A percentile compares a stretch with the other conserved stretches of the same genome.
Evolutionary conservation across 1,139 yeast species (phyloP).

Genomic region (Magnusiomyces tetraspermus): DNA sequence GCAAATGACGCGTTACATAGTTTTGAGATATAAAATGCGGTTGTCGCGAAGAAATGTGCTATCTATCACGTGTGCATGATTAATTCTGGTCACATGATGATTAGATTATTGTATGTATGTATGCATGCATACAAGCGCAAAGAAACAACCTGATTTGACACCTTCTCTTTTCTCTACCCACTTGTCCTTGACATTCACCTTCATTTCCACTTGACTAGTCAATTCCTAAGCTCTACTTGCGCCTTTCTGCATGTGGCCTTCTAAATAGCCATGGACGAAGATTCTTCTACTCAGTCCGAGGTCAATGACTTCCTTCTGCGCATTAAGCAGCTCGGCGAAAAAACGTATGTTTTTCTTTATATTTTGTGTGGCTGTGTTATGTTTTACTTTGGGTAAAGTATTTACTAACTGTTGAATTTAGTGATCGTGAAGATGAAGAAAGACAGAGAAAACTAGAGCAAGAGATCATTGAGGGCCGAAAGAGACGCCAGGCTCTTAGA

Average conservation of each 20-base stretch:
- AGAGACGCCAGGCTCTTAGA: slow-evolving; percentile 27
- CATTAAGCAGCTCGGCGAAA: slow-evolving; percentile 31
- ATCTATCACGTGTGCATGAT: no score
- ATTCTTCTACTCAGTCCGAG: slow-evolving; percentile 18
- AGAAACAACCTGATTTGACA: no score
- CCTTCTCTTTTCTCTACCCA: no score
- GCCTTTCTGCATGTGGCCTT: neutral
- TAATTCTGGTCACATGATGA: no score
- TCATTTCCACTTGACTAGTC: no score
- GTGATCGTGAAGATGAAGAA: slow-evolving; percentile 32
- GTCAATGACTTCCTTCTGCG: slow-evolving; percentile 32
- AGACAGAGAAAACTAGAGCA: slow-evolving; percentile 31
- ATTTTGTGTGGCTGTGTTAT: neutral
- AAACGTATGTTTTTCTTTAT: slow-evolving; percentile 22
- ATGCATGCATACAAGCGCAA: no score
- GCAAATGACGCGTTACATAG: neutral
- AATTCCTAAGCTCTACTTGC: no score
- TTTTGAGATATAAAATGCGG: neutral
- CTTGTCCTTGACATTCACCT: no score
- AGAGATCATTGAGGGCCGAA: slow-evolving; percentile 29
- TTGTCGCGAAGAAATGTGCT: no score
- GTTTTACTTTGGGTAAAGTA: neutral
- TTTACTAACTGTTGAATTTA: slow-evolving; percentile 5
- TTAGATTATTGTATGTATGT: no score
- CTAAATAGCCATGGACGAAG: slow-evolving; percentile 1